phyloP scores from a whole-genome alignment of 2,329 filamentous ascomycete genomes.

The Ophiostoma montium region DNA sequence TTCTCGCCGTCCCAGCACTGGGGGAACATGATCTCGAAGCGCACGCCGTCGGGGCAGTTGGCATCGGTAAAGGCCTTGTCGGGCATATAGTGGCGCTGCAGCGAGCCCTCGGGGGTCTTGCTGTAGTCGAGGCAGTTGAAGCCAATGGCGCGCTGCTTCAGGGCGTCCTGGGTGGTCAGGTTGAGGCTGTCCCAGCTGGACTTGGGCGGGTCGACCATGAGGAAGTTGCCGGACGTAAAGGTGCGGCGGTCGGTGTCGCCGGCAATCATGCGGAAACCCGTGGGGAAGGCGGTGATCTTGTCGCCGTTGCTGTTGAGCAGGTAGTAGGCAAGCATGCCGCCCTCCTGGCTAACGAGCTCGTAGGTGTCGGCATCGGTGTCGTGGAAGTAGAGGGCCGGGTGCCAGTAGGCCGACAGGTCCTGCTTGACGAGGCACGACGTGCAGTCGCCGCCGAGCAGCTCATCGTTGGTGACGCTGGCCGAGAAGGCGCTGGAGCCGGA shows the following conservation, averaged over 20 bases:
- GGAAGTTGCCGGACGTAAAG: conserved; percentile 55
- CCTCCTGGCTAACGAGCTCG: conserved; percentile 57
- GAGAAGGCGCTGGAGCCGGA: conserved; percentile 60
- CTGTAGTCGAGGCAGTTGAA: conserved; percentile 92
- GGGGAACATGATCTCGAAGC: conserved; percentile 76
- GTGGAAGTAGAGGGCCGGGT: conserved; percentile 64
- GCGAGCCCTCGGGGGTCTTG: conserved; percentile 50
- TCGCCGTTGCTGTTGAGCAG: conserved; percentile 46
- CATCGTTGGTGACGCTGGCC: conserved; percentile 37
- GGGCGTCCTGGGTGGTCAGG: conserved; percentile 49
- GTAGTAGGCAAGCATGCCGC: conserved; percentile 87
- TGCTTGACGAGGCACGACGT: conserved; percentile 68
- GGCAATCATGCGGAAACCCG: conserved; percentile 68
- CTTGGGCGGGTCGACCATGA: conserved; percentile 48
- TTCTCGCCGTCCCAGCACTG: conserved; percentile 76
- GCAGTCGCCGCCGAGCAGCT: conserved; percentile 50
- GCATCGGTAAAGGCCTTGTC: conserved; percentile 66
- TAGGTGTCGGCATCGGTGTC: conserved; percentile 48
- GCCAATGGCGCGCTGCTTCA: conserved; percentile 70
- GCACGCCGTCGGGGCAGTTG: conserved; percentile 69
- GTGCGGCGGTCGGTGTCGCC: conserved; percentile 54
- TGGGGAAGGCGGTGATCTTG: conserved; percentile 58
- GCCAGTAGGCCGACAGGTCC: conserved; percentile 85
- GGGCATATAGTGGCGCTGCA: conserved; percentile 71
- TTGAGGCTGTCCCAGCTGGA: conserved; percentile 53